Conservation (phyloP, 2,329 filamentous ascomycete genomes). For the Hypocreales sp. region DNA sequence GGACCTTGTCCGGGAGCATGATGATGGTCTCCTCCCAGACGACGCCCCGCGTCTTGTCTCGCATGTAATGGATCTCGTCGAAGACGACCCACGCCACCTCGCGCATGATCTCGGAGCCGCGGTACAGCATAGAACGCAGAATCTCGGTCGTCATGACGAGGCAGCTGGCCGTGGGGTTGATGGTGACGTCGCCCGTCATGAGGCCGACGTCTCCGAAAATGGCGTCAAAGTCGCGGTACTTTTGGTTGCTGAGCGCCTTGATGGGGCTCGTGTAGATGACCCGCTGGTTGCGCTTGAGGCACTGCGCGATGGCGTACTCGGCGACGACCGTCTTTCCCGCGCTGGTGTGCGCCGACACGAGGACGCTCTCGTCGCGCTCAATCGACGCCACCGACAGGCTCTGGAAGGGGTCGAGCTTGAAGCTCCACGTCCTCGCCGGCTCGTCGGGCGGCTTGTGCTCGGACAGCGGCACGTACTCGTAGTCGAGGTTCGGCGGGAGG, state of each 20-base stretch:
- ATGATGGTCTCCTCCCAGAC: constrained; percentile 99
- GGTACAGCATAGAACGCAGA: constrained; percentile 94
- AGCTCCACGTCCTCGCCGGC: constrained; percentile 72
- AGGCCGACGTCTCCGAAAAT: constrained; percentile 94
- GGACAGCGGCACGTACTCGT: constrained; percentile 88
- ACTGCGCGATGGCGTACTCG: constrained; percentile 96
- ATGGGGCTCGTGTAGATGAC: constrained; percentile 99
- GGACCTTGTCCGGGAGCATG: constrained; percentile 91
- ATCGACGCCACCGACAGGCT: constrained; percentile 89
- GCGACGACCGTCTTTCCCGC: constrained; percentile 97
- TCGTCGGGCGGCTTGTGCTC: constrained; percentile 81
- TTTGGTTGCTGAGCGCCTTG: constrained; percentile 97
- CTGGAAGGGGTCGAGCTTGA: constrained; percentile 95
- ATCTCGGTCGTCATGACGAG: constrained; percentile 99
- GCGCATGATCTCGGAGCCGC: constrained; percentile 97
- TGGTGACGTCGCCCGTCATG: constrained; percentile 98
- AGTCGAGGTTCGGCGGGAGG: constrained; percentile 82
- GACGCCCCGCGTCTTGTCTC: constrained; percentile 85
- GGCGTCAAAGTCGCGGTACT: constrained; percentile 89
- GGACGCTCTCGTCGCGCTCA: constrained; percentile 85
- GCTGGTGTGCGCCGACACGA: constrained; percentile 94
- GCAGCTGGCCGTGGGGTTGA: constrained; percentile 95
- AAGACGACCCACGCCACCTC: constrained; percentile 98
- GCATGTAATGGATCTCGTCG: constrained; percentile 97
- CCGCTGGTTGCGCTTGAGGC: constrained; percentile 90